Evolutionary conservation across 2,329 filamentous ascomycete genomes (phyloP).

Genomic region (Epichloe festucae): DNA sequence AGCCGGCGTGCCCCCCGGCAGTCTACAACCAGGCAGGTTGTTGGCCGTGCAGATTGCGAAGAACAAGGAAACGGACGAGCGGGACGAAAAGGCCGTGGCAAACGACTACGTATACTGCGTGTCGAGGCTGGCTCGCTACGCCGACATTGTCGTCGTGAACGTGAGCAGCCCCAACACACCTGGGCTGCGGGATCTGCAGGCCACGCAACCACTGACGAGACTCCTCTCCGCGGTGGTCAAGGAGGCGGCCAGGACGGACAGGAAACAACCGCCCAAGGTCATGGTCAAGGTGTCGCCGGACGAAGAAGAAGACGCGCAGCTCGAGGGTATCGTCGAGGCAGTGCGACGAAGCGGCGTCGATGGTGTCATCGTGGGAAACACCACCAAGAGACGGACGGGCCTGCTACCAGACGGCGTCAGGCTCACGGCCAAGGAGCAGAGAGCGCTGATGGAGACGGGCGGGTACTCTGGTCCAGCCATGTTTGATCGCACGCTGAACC

Average conservation of each 20-base stretch:
- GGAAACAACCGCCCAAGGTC: constrained; percentile 55
- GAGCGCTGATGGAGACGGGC: constrained; percentile 60
- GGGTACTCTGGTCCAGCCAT: constrained; percentile 86
- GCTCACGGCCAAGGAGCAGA: constrained; percentile 53
- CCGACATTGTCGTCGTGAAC: constrained; percentile 95
- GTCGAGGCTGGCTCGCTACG: constrained; percentile 67
- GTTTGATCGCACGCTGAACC: constrained; percentile 63
- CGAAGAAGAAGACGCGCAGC: constrained; percentile 73
- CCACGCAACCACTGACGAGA: constrained; percentile 65
- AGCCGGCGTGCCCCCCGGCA: constrained; percentile 69
- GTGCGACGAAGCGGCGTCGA: constrained; percentile 77
- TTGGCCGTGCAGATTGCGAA: constrained; percentile 91
- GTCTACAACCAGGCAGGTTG: constrained; percentile 59
- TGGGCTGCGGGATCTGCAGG: constrained; percentile 76
- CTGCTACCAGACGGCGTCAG: constrained; percentile 54
- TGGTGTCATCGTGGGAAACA: constrained; percentile 94
- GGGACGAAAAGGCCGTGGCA: constrained; percentile 68
- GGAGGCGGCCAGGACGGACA: constrained; percentile 55
- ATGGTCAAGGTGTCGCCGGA: constrained; percentile 99
- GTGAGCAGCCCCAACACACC: constrained; percentile 96
- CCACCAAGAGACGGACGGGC: constrained; percentile 69
- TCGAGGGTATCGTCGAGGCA: constrained; percentile 78
- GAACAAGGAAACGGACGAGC: constrained; percentile 84
- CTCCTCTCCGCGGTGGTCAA: constrained; percentile 73
- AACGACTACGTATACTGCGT: constrained; percentile 86